Percentiles rank a stretch among this genome's conserved stretches.
phyloP scores from a whole-genome alignment of 106 monocot genomes.

The Gastrodia elata region DNA sequence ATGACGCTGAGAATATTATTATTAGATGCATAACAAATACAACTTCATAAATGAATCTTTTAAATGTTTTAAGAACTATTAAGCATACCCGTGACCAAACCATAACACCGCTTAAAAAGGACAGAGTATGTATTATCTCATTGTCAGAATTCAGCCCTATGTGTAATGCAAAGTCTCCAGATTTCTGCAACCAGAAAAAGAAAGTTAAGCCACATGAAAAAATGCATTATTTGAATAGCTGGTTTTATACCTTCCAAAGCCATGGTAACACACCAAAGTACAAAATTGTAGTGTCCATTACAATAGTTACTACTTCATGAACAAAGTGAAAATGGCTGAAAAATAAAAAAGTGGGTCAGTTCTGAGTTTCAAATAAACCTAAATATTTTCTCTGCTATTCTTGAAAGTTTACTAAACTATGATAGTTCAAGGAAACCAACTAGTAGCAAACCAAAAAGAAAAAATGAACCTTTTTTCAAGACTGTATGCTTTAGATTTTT shows the following conservation, averaged over 20 bases:
- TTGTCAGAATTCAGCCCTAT: conserved; percentile 68
- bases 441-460: background rate
- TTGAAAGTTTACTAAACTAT: background rate
- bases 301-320: conserved; percentile 72
- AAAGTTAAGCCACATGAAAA: background rate
- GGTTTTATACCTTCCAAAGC: conserved; percentile 76
- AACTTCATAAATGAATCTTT: background rate
- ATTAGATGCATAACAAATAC: background rate
- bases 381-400: background rate
- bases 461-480: conserved; percentile 81
- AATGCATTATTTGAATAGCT: background rate
- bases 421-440: background rate
- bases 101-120: conserved; percentile 72
- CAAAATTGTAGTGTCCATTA: conserved; percentile 73
- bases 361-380: background rate
- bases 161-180: conserved; percentile 30
- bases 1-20: background rate
- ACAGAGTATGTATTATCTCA: conserved; percentile 84
- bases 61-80: background rate
- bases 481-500: conserved; percentile 77
- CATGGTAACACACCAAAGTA: conserved; percentile 71
- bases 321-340: conserved; percentile 70
- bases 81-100: conserved; percentile 90
- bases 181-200: conserved; percentile 35
- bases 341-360: conserved; percentile 12